Base-by-base conservation (phyloP, 495 filamentous ascomycete genomes). In the Stereocaulon alpinum region DNA sequence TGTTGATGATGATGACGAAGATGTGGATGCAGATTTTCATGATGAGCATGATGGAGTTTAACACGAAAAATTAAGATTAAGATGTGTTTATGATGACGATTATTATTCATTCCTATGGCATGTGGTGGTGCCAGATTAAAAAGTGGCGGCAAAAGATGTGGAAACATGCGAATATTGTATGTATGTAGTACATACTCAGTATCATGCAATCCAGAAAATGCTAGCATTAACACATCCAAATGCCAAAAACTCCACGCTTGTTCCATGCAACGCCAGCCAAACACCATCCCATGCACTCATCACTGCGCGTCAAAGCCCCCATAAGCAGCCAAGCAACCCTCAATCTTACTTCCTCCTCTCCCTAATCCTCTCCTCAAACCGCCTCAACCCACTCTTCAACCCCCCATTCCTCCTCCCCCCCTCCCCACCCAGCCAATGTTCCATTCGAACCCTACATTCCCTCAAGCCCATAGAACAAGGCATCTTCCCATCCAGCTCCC, bases 381-480 rank as follows among this genome's bases (percentile, higher is more conserved):
- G 73, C n/a, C 79, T 69, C 58, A 86, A 73, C 63, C 80, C 74
- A 27, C 73, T 66, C 60, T 79, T 78, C 61, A 86, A 71, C 4
- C 73, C 73, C 43, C 87, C 87, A 15, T 82, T 69, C 10, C 89
- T 91, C 74, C 84, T 89, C 76, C 95, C 91, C 34, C 83, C 86
- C 69, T 95, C 88, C 14, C 59, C 77, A 71, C 87, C 81, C 56
- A 97, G 74, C 86, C 88, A 95, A 18, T 52, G 64, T 75, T 98
- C 92, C 93, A 98, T 96, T 63, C 69, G 73, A 69, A 86, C 83
- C 55, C 92, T 53, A 27, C 58, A 53, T 9, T 3, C 67, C 67
- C 73, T 76, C 77, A 92, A 71, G 2, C 80, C 74, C 66, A 72
- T 78, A 63, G 79, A 61, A 32, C 85, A 76, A 2, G 88, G 88